Conservation (phyloP, 2,329 filamentous ascomycete species). For the Trichoderma sp. region DNA sequence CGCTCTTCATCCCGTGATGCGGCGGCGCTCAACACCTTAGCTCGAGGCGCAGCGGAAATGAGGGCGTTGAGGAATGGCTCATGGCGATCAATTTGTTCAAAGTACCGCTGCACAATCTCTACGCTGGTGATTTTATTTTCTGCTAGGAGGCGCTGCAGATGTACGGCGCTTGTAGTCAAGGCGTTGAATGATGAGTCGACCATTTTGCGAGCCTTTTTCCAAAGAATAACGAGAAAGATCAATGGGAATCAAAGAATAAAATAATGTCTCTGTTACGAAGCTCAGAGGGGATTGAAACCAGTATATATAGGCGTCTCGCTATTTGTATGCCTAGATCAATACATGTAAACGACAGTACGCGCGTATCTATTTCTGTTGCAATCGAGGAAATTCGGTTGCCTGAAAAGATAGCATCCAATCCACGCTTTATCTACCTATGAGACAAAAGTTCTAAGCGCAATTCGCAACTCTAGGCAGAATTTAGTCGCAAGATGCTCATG, state of each 20-base stretch:
- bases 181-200: background rate
- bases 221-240: no score
- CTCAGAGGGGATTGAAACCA: background rate
- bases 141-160: constrained; percentile 26
- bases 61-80: constrained; percentile 29
- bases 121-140: constrained; percentile 14
- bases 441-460: background rate
- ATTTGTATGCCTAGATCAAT: background rate
- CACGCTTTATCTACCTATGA: background rate
- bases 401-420: background rate
- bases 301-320: background rate
- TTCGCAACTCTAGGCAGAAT: constrained; percentile 1
- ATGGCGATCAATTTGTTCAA: constrained; percentile 30
- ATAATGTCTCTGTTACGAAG: background rate
- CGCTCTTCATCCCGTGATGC: constrained; percentile 34
- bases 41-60: constrained; percentile 30
- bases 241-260: background rate
- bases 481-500: background rate
- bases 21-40: constrained; percentile 26
- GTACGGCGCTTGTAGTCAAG: background rate
- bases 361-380: background rate
- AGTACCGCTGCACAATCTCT: constrained; percentile 16
- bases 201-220: background rate
- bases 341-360: background rate
- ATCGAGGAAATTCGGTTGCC: constrained; percentile 1